Evolutionary conservation across 2,329 filamentous ascomycete genomes (phyloP).

Genomic region (Penicillium rolfsii): DNA sequence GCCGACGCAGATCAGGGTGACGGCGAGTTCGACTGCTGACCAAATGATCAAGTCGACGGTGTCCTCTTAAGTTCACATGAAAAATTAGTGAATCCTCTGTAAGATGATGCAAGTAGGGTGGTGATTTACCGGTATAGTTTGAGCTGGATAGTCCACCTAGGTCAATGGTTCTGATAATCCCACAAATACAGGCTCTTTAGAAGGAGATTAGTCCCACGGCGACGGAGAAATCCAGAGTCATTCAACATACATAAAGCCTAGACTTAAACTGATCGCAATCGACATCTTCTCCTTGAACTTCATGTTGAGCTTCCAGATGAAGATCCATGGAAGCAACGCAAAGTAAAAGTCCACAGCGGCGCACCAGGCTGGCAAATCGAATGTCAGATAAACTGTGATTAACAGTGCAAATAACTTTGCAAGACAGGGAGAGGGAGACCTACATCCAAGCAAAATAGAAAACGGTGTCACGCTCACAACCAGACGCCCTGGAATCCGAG

Average conservation of each 20-base stretch:
- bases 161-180: constrained; percentile 23
- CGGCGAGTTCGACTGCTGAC: constrained; percentile 29
- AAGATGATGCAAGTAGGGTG: not conserved
- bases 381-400: not conserved
- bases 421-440: not conserved
- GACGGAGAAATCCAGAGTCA: not conserved
- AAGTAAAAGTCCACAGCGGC: constrained; percentile 43
- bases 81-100: not conserved
- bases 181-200: constrained; percentile 20
- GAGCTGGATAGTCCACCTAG: constrained; percentile 19
- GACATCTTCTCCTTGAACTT: constrained; percentile 43
- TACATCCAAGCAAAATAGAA: constrained; percentile 24
- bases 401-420: not conserved
- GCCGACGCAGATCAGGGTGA: constrained; percentile 34
- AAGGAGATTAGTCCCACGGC: not conserved
- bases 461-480: constrained; percentile 17
- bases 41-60: constrained; percentile 31
- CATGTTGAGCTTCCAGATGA: constrained; percentile 44
- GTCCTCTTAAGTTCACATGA: constrained; percentile 22
- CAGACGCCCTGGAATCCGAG: constrained; percentile 20
- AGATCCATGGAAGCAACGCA: constrained; percentile 44
- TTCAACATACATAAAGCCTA: constrained; percentile 37
- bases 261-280: constrained; percentile 43
- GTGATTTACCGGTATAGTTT: constrained; percentile 24
- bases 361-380: constrained; percentile 19